Base-by-base conservation (phyloP, 169 alveolate genomes). In the Plasmodium vivax region DNA sequence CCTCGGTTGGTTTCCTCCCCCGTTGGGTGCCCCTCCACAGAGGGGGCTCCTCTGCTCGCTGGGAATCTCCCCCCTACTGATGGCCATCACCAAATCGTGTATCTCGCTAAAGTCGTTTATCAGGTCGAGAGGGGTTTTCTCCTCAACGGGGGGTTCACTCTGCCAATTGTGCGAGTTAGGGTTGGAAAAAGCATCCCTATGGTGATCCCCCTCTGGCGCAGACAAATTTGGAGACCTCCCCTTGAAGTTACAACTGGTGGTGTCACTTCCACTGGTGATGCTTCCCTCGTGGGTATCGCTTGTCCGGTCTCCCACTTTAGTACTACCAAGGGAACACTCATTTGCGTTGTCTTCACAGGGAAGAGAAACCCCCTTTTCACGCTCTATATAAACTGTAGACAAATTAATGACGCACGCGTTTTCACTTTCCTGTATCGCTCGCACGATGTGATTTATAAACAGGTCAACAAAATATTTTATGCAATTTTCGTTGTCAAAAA, bases 391-490 rank as follows among this genome's bases (percentile, higher is more conserved):
- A 90, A 90, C 41, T 2, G 94, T 80, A 8, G 90, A 34, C 10
- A 56, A 27, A 90, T 90, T 90, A 51, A 90, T 71, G 10, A 58
- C 43, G 41, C 19, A 92, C n/a, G 68, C 58, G 43, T 72, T 47
- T 47, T 82, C 95, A 14, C 30, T 71, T 27, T 92, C 56, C 56
- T 82, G 81, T 27, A 92, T 79, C 2, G 81, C 56, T 16, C 19
- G 12, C 43, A 9, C 38, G 36, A 92, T 82, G 74, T 83, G 71
- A 71, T 45, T 43, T 92, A 92, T 72, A 41, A 92, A 92, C 81
- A 92, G 41, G 32, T 92, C 95, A 6, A 92, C 95, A 82, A 92
- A 92, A 56, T 83, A 23, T 82, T 92, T 92, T 77, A 92, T 45
- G 56, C 27, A 68, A 19, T 92, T 51, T 92, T 92, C 95, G 41